Evolutionary conservation across 2,329 filamentous ascomycete genomes (phyloP).

Genomic region (Fusarium cyanostomum): DNA sequence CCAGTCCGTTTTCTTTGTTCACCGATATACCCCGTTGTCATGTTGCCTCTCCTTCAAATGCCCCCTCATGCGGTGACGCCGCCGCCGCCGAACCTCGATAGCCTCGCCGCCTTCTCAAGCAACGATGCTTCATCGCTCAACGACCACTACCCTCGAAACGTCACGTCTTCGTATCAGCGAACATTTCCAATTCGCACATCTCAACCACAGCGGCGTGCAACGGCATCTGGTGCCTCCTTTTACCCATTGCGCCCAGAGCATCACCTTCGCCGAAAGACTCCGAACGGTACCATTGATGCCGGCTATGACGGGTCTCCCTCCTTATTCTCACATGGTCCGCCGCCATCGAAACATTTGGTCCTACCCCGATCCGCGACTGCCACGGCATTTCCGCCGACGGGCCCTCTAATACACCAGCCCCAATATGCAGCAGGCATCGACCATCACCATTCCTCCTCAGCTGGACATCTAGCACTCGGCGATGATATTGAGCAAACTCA

Average conservation of each 20-base stretch:
- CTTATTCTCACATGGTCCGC: conserved; percentile 76
- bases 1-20: conserved; percentile 37
- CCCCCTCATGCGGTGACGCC: conserved; percentile 61
- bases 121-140: conserved; percentile 29
- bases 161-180: conserved; percentile 36
- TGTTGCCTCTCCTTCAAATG: conserved; percentile 63
- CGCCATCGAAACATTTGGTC: conserved; percentile 84
- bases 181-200: conserved; percentile 49
- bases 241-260: conserved; percentile 66
- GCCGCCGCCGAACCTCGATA: conserved; percentile 52
- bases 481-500: conserved; percentile 25
- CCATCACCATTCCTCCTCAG: conserved; percentile 21
- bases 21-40: conserved; percentile 47
- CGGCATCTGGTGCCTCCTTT: conserved; percentile 22
- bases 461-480: conserved; percentile 18
- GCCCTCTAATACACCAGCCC: conserved; percentile 21
- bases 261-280: conserved; percentile 89
- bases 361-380: conserved; percentile 63
- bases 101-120: conserved; percentile 40
- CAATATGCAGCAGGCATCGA: conserved; percentile 22
- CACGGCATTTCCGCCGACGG: conserved; percentile 25
- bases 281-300: conserved; percentile 89
- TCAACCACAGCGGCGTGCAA: conserved; percentile 38
- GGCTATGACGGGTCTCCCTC: conserved; percentile 88
- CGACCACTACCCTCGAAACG: conserved; percentile 44